These are phyloP conservation scores for Petrea volubilis DNA, from an alignment of 257 asterid genomes.

Conservation along the genomic window DNA sequence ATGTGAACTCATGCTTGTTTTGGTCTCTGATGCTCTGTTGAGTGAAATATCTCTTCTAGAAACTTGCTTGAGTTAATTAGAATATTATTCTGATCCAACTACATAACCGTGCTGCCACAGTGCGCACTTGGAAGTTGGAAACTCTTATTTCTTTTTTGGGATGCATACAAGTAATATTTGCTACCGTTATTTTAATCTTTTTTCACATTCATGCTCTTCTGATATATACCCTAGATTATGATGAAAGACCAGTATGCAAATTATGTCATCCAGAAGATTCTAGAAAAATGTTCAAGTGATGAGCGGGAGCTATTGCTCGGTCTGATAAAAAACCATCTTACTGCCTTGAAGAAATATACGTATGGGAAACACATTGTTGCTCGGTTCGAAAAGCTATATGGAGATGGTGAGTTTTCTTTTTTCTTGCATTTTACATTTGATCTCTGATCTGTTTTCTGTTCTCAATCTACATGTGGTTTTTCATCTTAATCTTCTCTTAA, in stretches of 20 bases:
- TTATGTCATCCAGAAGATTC: constrained; percentile 52
- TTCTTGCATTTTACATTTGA: background rate
- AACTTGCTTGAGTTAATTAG: too few species aligned
- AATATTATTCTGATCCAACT: too few species aligned
- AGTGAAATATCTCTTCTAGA: too few species aligned
- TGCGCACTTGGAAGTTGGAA: too few species aligned
- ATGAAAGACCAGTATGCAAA: constrained; percentile 61
- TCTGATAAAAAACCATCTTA: constrained; percentile 37
- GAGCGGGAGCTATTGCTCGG: constrained; percentile 45
- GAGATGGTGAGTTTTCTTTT: constrained; percentile 31
- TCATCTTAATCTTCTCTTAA: too few species aligned
- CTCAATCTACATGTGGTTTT: too few species aligned
- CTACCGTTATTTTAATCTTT: background rate
- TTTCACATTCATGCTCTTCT: background rate
- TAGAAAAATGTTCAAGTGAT: constrained; percentile 37
- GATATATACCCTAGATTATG: constrained; percentile 36
- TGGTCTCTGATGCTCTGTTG: too few species aligned
- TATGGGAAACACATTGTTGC: constrained; percentile 51
- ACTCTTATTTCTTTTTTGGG: background rate
- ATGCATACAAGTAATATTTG: background rate
- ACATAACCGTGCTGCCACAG: too few species aligned
- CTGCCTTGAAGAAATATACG: constrained; percentile 47
- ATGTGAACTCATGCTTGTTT: too few species aligned
- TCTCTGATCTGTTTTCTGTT: background rate
- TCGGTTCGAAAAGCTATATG: constrained; percentile 45